Evolutionary conservation across 176 grass and related monocot species (phyloP).

Genomic region (Tillandsia fasciculata): DNA sequence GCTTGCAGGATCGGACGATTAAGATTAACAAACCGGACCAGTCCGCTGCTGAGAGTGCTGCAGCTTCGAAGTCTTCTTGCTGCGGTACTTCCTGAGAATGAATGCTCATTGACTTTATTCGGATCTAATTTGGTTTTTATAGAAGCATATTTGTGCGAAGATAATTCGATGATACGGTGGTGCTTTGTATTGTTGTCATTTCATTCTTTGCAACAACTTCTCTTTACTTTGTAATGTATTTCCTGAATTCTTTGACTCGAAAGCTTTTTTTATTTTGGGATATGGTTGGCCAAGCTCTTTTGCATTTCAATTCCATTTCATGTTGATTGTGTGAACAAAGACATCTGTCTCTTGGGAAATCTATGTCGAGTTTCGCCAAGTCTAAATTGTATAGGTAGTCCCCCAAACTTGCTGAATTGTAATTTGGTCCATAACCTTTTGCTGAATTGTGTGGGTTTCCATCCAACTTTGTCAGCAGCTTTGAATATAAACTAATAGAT

Average conservation of each 20-base stretch:
- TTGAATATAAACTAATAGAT: too few species aligned
- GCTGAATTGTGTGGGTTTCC: too few species aligned
- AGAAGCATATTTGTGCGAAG: slow-evolving; percentile 10
- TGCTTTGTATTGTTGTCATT: slow-evolving; percentile 26
- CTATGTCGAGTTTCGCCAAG: too few species aligned
- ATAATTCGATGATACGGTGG: slow-evolving; percentile 22
- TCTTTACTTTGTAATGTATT: slow-evolving; percentile 1
- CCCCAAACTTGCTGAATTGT: too few species aligned
- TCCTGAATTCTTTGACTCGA: slow-evolving; percentile 9
- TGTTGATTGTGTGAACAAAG: too few species aligned
- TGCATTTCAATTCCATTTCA: too few species aligned
- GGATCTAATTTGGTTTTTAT: slow-evolving; percentile 10
- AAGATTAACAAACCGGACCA: slow-evolving; percentile 39
- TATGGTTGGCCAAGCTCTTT: too few species aligned
- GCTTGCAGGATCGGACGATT: slow-evolving; percentile 34
- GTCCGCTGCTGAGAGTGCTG: slow-evolving; percentile 16
- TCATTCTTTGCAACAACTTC: slow-evolving; percentile 1
- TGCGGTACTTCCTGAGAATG: slow-evolving; percentile 26
- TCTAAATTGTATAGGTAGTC: too few species aligned
- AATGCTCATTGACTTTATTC: slow-evolving; percentile 1
- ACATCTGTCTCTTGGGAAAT: too few species aligned
- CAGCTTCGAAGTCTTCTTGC: slow-evolving; percentile 27
- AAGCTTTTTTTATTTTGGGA: too few species aligned
- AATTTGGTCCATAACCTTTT: too few species aligned
- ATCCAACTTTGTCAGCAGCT: too few species aligned